Evolutionary conservation across 164 flowering plant species (phyloP).

Genomic region (Taxillus chinensis): DNA sequence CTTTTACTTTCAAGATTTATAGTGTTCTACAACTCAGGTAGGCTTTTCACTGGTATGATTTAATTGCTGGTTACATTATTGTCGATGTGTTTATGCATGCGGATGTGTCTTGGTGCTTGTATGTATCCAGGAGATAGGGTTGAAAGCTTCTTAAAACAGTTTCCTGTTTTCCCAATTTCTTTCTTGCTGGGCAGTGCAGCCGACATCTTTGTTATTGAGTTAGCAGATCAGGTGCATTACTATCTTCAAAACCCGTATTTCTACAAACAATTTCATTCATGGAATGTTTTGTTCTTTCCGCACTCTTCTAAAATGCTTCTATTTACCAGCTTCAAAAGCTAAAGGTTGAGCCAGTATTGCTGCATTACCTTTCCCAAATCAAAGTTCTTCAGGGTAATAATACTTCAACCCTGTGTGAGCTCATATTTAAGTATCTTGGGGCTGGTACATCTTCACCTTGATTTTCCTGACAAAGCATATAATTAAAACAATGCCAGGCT

Average conservation of each 20-base stretch:
- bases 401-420: neutral
- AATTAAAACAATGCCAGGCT: constrained; percentile 32
- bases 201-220: constrained; percentile 78
- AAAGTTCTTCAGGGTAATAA: constrained; percentile 66
- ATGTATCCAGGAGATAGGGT: constrained; percentile 59
- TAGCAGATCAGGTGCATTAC: constrained; percentile 75
- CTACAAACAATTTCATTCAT: neutral
- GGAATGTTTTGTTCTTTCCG: neutral
- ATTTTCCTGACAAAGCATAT: neutral
- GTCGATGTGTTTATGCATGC: constrained; percentile 4
- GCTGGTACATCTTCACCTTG: neutral
- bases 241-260: neutral
- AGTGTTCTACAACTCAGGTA: constrained; percentile 78
- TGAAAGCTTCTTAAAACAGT: constrained; percentile 60
- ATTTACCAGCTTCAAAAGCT: constrained; percentile 76
- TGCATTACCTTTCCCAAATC: constrained; percentile 75
- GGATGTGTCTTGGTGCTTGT: neutral
- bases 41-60: constrained; percentile 6
- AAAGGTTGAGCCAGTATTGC: constrained; percentile 93
- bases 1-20: constrained; percentile 88
- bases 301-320: neutral
- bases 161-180: constrained; percentile 75
- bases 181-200: constrained; percentile 84
- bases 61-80: neutral
- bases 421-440: too few relatives aligned